Evolutionary conservation across 441 rosid species (phyloP), one percentile per base, ranked within the genome.

Genomic region (Populus trichocarpa): DNA sequence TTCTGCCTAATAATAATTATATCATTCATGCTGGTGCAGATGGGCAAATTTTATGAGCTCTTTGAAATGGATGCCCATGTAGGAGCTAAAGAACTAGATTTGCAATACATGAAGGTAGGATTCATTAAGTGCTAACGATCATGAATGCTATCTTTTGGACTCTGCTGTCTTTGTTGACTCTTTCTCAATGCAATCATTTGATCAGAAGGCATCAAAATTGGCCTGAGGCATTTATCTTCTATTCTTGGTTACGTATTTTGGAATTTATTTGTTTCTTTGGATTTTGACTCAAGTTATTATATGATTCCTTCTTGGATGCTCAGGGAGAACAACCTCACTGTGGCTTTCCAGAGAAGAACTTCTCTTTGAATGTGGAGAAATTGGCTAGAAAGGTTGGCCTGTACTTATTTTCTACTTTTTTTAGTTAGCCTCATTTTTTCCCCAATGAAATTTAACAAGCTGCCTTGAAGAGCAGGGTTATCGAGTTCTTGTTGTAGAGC

Each of bases 301-400:
- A 68, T 83, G 80, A 85, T 74, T 70, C 33, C 66, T 73, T 57
- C 61, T 38, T 77, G 69, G 72, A 69, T 84, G 71, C 72, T n/a
- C 67, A 97, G 99, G 99, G 99, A 75, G 99, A 92, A 68, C 99
- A 97, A 84, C 99, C 99, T 71, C 99, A 97, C 80, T 97, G 99
- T 90, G 99, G 99, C 76, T 97, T 97, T 89, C 99, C 99, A 6
- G 99, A 97, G 90, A 93, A 79, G 83, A 97, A 95, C 86, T 97
- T 93, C 83, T 88, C 97, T 40, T 82, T 92, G 88, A 91, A 97
- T 83, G 86, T 89, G 36, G 98, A 95, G 89, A 97, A 95, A 87
- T 86, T 97, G 86, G 98, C 97, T 71, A 83, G 88, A 85, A 97
- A 97, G 98, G 98, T 96, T 83, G 33, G 89, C 75, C 35, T 25